These are phyloP conservation scores for Aspergillus ibericus DNA, from an alignment of 2,329 filamentous ascomycete species.

Conservation along the genomic window DNA sequence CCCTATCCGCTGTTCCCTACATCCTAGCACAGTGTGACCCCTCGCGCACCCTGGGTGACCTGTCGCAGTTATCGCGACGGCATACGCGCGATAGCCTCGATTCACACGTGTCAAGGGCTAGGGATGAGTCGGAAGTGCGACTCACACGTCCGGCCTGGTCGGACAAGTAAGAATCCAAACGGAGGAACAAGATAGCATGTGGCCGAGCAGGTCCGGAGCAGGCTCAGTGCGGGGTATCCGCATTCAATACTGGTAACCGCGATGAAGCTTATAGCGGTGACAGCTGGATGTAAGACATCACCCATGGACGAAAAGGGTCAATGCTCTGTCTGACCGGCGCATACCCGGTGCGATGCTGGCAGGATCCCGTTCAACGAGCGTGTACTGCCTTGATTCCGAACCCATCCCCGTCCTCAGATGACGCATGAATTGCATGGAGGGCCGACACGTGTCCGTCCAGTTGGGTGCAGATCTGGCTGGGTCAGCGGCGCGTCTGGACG, in stretches of 20 bases:
- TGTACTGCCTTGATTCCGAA: background rate
- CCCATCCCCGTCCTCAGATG: background rate
- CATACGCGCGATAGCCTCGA: background rate
- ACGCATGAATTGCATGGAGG: slow-evolving; percentile 2
- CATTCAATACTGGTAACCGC: background rate
- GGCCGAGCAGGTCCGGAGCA: background rate
- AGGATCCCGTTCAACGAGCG: background rate
- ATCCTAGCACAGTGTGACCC: background rate
- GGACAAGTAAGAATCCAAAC: background rate
- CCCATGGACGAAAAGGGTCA: background rate
- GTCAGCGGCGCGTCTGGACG: background rate
- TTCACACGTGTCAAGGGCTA: slow-evolving; percentile 4
- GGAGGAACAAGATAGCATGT: background rate
- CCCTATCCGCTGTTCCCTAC: background rate
- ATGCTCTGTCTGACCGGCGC: background rate
- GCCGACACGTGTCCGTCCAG: slow-evolving; percentile 2
- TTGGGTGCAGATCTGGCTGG: background rate
- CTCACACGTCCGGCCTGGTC: background rate
- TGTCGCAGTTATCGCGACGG: background rate
- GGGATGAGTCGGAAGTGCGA: background rate
- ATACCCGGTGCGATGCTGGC: background rate
- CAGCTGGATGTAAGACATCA: background rate
- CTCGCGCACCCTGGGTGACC: background rate
- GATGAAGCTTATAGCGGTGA: slow-evolving; percentile 5
- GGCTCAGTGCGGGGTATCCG: background rate